Conservation (phyloP, 108 stramenopile species). For the Conticribra weissflogii region DNA sequence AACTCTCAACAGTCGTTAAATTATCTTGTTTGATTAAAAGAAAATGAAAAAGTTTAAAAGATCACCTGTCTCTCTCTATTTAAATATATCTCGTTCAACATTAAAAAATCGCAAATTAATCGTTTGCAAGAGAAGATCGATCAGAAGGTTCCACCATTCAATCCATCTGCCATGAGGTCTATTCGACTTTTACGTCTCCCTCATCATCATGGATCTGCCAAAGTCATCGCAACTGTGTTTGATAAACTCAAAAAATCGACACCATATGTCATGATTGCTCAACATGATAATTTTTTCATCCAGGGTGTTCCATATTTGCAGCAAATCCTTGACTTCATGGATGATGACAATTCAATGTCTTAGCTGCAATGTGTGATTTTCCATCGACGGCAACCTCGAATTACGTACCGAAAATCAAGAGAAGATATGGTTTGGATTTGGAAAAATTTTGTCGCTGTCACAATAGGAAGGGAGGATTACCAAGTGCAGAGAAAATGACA, state of each 20-base stretch:
- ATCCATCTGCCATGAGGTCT: slow-evolving; percentile 11
- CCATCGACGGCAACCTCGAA: slow-evolving; percentile 43
- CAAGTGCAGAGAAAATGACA: too few species aligned
- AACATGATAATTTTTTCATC: slow-evolving; percentile 56
- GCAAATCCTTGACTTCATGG: slow-evolving; percentile 11
- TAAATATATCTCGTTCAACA: too few species aligned
- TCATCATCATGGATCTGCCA: slow-evolving; percentile 30
- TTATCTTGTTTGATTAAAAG: too few species aligned
- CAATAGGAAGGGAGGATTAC: too few species aligned
- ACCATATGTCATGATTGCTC: slow-evolving; percentile 48
- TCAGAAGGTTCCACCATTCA: slow-evolving; percentile 21
- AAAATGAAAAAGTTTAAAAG: too few species aligned
- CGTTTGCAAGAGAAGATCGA: slow-evolving; percentile 12
- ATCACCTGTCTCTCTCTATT: too few species aligned
- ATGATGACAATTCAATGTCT: slow-evolving; percentile 1
- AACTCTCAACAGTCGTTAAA: too few species aligned
- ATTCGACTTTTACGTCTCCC: slow-evolving; percentile 34
- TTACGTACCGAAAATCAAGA: slow-evolving; percentile 36
- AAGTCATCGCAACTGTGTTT: slow-evolving; percentile 23
- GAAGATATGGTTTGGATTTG: slow-evolving; percentile 40
- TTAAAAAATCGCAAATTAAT: slow-evolving; percentile 25
- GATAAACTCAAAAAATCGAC: slow-evolving; percentile 7
- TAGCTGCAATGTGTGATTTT: slow-evolving; percentile 48
- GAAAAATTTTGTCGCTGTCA: neutral
- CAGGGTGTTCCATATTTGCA: slow-evolving; percentile 17